These are phyloP conservation scores for Apocynum venetum DNA, from an alignment of 257 asterid species.

Conservation along the genomic window DNA sequence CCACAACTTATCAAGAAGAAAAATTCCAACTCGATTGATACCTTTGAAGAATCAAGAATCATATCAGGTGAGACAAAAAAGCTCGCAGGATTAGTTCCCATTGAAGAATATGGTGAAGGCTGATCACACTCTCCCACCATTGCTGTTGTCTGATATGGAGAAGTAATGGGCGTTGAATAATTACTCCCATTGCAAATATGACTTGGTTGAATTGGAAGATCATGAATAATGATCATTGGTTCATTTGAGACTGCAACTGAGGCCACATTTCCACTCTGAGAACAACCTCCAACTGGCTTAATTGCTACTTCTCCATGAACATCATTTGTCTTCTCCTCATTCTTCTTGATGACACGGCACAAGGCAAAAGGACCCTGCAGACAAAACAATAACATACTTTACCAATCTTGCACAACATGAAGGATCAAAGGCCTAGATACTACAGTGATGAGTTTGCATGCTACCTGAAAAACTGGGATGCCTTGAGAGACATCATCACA, in stretches of 20 bases:
- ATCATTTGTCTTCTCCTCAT: constrained; percentile 26
- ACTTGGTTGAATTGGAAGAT: constrained; percentile 21
- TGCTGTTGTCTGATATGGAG: constrained; percentile 27
- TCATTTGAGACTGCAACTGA: constrained; percentile 16
- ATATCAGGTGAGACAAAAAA: constrained; percentile 29
- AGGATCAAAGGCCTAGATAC: background rate
- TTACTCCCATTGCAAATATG: constrained; percentile 22
- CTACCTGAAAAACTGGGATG: constrained; percentile 40
- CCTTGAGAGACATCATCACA: constrained; percentile 40
- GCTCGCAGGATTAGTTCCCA: constrained; percentile 19
- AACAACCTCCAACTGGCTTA: constrained; percentile 27
- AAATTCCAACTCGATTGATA: background rate
- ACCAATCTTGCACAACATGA: background rate
- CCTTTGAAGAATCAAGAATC: constrained; percentile 48
- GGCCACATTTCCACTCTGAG: constrained; percentile 14
- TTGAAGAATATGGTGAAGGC: constrained; percentile 13
- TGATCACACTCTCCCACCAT: constrained; percentile 25
- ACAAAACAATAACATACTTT: background rate
- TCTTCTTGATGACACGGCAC: constrained; percentile 46
- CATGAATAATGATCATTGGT: constrained; percentile 23
- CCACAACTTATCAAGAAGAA: background rate
- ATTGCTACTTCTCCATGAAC: constrained; percentile 10
- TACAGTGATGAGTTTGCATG: background rate
- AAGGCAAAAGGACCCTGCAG: constrained; percentile 44
- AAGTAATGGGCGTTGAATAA: constrained; percentile 32